Conservation (phyloP, 2,329 filamentous ascomycete species). For the Sporothrix brunneoviolacea region DNA sequence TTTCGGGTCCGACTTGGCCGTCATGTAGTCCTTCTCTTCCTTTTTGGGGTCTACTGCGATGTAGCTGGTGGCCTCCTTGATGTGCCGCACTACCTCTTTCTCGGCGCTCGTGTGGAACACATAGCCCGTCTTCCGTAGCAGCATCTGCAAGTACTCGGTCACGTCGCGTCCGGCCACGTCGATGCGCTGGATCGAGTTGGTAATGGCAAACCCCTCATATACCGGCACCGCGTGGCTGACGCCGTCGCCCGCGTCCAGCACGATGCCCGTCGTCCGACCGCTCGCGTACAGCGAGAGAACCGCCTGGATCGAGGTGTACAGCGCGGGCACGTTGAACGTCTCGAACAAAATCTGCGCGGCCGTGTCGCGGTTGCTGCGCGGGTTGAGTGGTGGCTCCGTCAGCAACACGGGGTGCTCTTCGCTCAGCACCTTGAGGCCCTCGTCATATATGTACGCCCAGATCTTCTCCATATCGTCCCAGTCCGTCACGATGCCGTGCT, state of each 20-base stretch:
- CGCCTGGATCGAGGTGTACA: conserved; percentile 96
- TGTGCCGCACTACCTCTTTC: conserved; percentile 95
- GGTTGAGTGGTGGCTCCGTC: conserved; percentile 93
- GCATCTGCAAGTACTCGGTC: conserved; percentile 86
- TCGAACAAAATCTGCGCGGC: conserved; percentile 98
- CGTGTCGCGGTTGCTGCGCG: conserved; percentile 88
- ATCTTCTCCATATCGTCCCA: conserved; percentile 99
- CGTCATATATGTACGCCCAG: conserved; percentile 96
- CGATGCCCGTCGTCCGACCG: conserved; percentile 90
- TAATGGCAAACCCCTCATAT: conserved; percentile 95
- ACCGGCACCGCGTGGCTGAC: conserved; percentile 97
- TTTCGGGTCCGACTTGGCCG: conserved; percentile 66
- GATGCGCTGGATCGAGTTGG: conserved; percentile 88
- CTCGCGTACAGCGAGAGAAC: conserved; percentile 94
- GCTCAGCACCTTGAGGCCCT: conserved; percentile 91
- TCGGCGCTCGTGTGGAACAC: conserved; percentile 97
- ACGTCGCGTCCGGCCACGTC: conserved; percentile 95
- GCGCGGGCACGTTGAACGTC: conserved; percentile 93
- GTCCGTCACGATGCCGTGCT: conserved; percentile 97
- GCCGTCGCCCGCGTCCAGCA: conserved; percentile 90
- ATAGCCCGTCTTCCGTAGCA: conserved; percentile 86
- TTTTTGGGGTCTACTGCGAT: conserved; percentile 84
- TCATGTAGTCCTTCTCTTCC: conserved; percentile 94
- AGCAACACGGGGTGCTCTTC: conserved; percentile 98
- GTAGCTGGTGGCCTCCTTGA: conserved; percentile 93